These are phyloP conservation scores for Warburgia ugandensis DNA, from an alignment of 164 flowering plant species.

Conservation along the genomic window DNA sequence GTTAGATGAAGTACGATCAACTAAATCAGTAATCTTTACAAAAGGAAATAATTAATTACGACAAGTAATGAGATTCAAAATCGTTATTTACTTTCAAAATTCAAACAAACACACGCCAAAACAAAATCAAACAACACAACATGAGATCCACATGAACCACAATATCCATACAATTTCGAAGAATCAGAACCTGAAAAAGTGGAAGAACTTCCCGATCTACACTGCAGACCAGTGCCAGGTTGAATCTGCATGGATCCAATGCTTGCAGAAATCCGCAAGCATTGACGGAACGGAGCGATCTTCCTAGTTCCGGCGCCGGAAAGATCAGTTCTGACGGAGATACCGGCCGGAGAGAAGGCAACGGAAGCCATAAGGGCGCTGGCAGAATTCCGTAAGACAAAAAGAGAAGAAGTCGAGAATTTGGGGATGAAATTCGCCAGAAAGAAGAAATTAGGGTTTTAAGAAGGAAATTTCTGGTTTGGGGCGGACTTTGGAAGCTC, in stretches of 20 bases:
- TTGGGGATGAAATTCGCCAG: not conserved
- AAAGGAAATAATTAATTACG: no score
- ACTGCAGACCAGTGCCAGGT: constrained; percentile 10
- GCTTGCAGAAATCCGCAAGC: not conserved
- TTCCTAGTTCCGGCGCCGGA: constrained; percentile 1
- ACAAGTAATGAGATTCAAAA: no score
- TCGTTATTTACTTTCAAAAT: not conserved
- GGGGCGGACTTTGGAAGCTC: constrained; percentile 3
- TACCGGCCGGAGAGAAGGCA: constrained; percentile 2
- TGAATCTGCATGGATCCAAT: constrained; percentile 1
- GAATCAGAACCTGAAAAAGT: constrained; percentile 11
- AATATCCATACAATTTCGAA: not conserved
- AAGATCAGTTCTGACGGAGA: not conserved
- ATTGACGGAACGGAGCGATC: constrained; percentile 5
- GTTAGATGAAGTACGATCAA: not conserved
- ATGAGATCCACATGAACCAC: no score
- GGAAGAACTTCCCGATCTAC: constrained; percentile 13
- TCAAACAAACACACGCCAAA: no score
- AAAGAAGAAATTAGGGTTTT: not conserved
- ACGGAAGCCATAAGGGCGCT: not conserved
- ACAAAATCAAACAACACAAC: not conserved
- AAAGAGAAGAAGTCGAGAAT: not conserved
- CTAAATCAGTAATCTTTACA: not conserved
- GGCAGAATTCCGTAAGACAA: not conserved
- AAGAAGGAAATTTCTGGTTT: not conserved